phyloP scores from a whole-genome alignment of 768 basidiomycete genomes.

The Boletellus sp. region DNA sequence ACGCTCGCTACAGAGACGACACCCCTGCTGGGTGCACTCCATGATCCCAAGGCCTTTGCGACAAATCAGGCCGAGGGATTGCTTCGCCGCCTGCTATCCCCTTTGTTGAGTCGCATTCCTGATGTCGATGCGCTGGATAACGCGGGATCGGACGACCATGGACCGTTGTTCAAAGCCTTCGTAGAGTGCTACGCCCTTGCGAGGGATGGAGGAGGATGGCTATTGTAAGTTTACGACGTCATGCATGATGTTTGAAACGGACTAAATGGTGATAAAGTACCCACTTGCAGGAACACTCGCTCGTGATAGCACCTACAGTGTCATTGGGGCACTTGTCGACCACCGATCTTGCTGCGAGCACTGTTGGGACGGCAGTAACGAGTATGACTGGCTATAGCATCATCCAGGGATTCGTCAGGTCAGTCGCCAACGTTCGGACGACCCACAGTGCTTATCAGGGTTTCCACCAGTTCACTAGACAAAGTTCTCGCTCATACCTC shows the following conservation, averaged over 20 bases:
- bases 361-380: slow-evolving; percentile 38
- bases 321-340: slow-evolving; percentile 54
- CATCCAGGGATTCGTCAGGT: slow-evolving; percentile 36
- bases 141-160: slow-evolving; percentile 3
- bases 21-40: slow-evolving; percentile 22
- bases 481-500: slow-evolving; percentile 13
- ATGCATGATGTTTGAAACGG: background rate
- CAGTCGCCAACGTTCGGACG: slow-evolving; percentile 22
- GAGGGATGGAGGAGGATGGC: slow-evolving; percentile 20
- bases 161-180: slow-evolving; percentile 3
- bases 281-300: slow-evolving; percentile 22
- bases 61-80: slow-evolving; percentile 16
- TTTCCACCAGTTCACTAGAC: slow-evolving; percentile 25
- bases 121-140: slow-evolving; percentile 19
- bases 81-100: slow-evolving; percentile 11
- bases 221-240: slow-evolving; percentile 15
- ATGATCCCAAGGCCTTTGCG: slow-evolving; percentile 21
- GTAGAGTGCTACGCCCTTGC: slow-evolving; percentile 22
- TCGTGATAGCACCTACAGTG: slow-evolving; percentile 28
- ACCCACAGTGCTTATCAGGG: background rate
- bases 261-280: slow-evolving; percentile 12
- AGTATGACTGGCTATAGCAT: slow-evolving; percentile 44
- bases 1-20: slow-evolving; percentile 19
- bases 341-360: slow-evolving; percentile 47
- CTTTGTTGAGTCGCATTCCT: slow-evolving; percentile 16